phyloP scores from a whole-genome alignment of 2,329 filamentous ascomycete genomes.

The Ascochyta rabiei region DNA sequence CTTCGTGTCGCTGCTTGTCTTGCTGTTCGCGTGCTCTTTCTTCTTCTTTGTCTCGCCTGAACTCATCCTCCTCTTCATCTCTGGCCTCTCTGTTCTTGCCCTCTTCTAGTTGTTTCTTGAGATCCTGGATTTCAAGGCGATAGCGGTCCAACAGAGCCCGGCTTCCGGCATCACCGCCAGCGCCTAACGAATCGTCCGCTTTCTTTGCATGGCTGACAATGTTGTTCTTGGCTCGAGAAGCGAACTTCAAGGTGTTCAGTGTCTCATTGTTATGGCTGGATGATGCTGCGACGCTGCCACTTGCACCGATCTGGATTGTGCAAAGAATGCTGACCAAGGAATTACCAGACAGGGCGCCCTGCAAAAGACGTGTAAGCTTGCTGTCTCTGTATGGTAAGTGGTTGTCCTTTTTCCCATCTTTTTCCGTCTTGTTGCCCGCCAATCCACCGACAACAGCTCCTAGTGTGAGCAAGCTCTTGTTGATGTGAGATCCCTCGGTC shows the following conservation, averaged over 20 bases:
- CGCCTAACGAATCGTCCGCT: constrained; percentile 83
- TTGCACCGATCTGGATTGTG: constrained; percentile 87
- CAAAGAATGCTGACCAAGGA: constrained; percentile 97
- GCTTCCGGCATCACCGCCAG: constrained; percentile 80
- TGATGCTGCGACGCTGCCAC: constrained; percentile 71
- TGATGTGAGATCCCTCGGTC: constrained; percentile 96
- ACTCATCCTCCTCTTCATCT: constrained; percentile 56
- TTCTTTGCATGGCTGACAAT: constrained; percentile 97
- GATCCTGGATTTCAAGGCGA: constrained; percentile 85
- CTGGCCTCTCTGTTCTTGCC: constrained; percentile 67
- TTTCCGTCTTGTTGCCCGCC: constrained; percentile 79
- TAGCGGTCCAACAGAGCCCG: constrained; percentile 91
- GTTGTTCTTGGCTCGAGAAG: constrained; percentile 94
- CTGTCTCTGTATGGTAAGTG: constrained; percentile 97
- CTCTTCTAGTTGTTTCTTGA: constrained; percentile 80
- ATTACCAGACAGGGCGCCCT: constrained; percentile 89
- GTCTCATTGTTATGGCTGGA: constrained; percentile 85
- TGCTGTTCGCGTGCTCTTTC: constrained; percentile 69
- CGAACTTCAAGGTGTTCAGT: constrained; percentile 95
- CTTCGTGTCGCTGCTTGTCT: constrained; percentile 85
- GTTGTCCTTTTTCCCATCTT: constrained; percentile 85
- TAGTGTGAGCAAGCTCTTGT: constrained; percentile 93
- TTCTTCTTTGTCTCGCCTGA: constrained; percentile 72
- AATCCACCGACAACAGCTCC: constrained; percentile 93
- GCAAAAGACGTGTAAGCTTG: constrained; percentile 90